Evolutionary conservation across 176 grass and related monocot genomes (phyloP), one percentile per base, ranked within the genome.

Genomic region (Ensete ventricosum): DNA sequence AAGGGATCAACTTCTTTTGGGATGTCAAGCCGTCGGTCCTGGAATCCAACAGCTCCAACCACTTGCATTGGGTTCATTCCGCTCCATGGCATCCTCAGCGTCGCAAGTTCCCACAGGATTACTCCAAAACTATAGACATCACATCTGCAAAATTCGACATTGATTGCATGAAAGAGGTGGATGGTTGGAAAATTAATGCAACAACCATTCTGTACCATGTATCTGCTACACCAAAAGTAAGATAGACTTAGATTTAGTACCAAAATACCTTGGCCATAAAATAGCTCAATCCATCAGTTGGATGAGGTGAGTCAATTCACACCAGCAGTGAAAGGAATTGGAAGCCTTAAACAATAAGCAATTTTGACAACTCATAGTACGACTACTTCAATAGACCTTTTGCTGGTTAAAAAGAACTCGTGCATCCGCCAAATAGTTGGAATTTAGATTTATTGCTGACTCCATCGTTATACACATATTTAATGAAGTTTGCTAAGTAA

Each of bases 21-120:
- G 75, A 91, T 94, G 63, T 99, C 95, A 64, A 94, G 90, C 69
- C 91, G 76, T 58, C 86, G 76, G 8, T 94, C 88, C 84, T 99
- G 95, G 81, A 99, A 99, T 50, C 95, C 95, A 84, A 99, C 95
- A 66, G 95, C 95, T 73, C 95, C 95, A 26, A 99, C 95, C 1
- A 99, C 95, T 74, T 99, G 95, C 95, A 99, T 99, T 24, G 86
- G 95, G 78, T 99, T 99, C 95, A 99, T 99, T 74, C 95, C 95
- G 67, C 77, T 34, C 95, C 95, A 99, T 53, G 95, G 95, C 95
- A 94, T 99, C 80, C 91, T 77, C 75, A 94, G 78, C 24, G 95
- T 99, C 67, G 95, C 90, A 29, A 99, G 83, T 54, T 99, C 95
- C 95, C 95, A 99, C 29, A 99, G 83, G 77, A 99, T 99, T 54